Percentiles rank a stretch among this genome's conserved stretches.
Evolutionary conservation across 2,329 filamentous ascomycete genomes (phyloP).

Genomic region (Beauveria sp.): DNA sequence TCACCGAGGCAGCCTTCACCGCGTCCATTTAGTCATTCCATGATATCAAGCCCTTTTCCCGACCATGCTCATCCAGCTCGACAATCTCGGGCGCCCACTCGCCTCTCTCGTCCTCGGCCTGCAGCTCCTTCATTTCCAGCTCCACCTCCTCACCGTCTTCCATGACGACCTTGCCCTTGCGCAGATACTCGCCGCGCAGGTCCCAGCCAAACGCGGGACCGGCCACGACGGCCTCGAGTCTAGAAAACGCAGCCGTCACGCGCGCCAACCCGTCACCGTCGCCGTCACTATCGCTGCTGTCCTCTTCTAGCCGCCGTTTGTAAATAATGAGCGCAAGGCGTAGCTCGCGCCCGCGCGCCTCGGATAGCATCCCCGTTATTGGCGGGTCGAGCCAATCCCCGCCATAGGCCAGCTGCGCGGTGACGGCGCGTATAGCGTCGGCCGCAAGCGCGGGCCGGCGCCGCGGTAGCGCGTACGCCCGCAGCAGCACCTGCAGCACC

Average conservation of each 20-base stretch:
- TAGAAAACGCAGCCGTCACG: conserved; percentile 33
- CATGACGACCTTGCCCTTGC: conserved; percentile 40
- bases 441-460: conserved; percentile 35
- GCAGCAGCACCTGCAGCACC: conserved; percentile 42
- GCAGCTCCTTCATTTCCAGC: conserved; percentile 40
- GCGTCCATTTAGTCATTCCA: conserved; percentile 28
- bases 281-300: conserved; percentile 24
- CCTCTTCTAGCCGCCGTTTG: conserved; percentile 44
- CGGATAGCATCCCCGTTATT: conserved; percentile 31
- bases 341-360: conserved; percentile 28
- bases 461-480: conserved; percentile 38
- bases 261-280: conserved; percentile 29
- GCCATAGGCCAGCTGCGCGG: conserved; percentile 49
- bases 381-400: conserved; percentile 39
- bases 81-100: conserved; percentile 48
- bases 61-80: conserved; percentile 43
- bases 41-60: conserved; percentile 43
- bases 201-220: conserved; percentile 48
- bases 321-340: conserved; percentile 45
- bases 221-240: conserved; percentile 25
- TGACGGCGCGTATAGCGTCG: conserved; percentile 41
- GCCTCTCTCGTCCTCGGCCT: conserved; percentile 46
- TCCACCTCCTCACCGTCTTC: conserved; percentile 46
- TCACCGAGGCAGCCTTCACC: too few species aligned
- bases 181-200: conserved; percentile 40